Base-by-base conservation (phyloP, 306 rosid species). In the Cicer chorassanicum region DNA sequence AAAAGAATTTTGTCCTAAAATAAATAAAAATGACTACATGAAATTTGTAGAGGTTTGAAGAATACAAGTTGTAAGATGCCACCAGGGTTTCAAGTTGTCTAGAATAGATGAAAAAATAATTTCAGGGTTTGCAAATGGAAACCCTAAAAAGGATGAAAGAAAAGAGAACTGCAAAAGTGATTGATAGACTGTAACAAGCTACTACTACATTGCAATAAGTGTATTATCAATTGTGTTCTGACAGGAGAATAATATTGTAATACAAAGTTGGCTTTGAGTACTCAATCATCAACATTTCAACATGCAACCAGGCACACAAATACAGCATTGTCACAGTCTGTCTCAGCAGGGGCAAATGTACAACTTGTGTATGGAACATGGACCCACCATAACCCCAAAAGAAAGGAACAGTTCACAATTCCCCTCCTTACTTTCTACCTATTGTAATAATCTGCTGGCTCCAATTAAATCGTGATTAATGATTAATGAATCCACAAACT, bases 311-410 rank as follows among this genome's bases (percentile, higher is more conserved):
- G 36, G 36, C 36, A 29, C 36, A 29, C 36, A 29, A 29, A 29
- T 29, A 29, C 36, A 29, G 36, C 65, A 39, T 21, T 66, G 53
- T 72, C 82, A 36, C 24, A 40, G 15, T 13, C 46, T 61, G 77
- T 65, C 61, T 66, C 45, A 6, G 36, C n/a, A 1, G 7, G 74
- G 63, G 60, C 81, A 65, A 41, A 39, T 9, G 38, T 65, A 64
- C 79, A 64, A 75, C 14, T 51, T 48, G 74, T 48, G 74, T 18
- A 81, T 81, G 73, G 80, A 75, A 43, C 77, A 60, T 59, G 82
- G 82, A 62, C 84, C 87, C 72, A 72, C 77, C 82, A 59, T 72
- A 36, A 9, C 79, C 73, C 72, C 56, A 38, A 50, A 21, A 42
- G 51, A 71, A 67, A 14, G 56, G 8, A 40, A 53, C 65, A 60